phyloP scores from a whole-genome alignment of 192 early-diverging fungal genomes.

The Coemansia sp. region DNA sequence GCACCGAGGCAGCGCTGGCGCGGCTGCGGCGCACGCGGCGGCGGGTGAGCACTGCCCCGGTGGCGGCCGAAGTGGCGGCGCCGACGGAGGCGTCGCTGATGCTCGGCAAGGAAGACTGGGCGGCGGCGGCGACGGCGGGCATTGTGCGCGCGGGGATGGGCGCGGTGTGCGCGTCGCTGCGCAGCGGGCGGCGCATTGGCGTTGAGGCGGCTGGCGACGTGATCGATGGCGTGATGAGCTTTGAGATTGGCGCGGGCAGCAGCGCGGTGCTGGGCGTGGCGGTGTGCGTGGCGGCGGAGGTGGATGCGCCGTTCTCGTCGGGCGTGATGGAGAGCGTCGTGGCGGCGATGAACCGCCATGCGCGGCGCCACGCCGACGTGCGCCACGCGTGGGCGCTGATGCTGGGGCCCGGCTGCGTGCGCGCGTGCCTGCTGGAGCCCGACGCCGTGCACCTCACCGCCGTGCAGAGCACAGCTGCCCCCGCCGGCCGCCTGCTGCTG shows the following conservation, averaged over 20 bases:
- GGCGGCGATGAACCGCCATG: constrained; percentile 31
- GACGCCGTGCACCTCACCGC: constrained; percentile 39
- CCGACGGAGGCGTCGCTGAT: neutral
- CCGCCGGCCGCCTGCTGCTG: constrained; percentile 2
- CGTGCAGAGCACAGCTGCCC: neutral
- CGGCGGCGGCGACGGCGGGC: neutral
- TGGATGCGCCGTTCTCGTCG: constrained; percentile 29
- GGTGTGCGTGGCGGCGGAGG: neutral
- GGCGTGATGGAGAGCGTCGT: constrained; percentile 41
- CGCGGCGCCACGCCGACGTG: constrained; percentile 22
- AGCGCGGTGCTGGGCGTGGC: neutral
- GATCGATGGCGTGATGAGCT: constrained; percentile 5
- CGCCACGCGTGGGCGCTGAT: constrained; percentile 37
- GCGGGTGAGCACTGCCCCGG: neutral
- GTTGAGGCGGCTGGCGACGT: constrained; percentile 7
- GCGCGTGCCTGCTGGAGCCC: constrained; percentile 40
- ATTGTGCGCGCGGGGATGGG: neutral
- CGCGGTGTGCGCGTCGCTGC: neutral
- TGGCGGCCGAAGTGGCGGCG: neutral
- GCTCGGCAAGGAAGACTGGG: neutral
- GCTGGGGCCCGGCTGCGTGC: constrained; percentile 20
- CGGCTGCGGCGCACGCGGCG: neutral
- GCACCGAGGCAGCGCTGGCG: neutral
- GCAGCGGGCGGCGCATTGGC: neutral
- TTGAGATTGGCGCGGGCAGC: neutral